Evolutionary conservation across 176 grass and related monocot genomes (phyloP).

Genomic region (Avena eriantha): DNA sequence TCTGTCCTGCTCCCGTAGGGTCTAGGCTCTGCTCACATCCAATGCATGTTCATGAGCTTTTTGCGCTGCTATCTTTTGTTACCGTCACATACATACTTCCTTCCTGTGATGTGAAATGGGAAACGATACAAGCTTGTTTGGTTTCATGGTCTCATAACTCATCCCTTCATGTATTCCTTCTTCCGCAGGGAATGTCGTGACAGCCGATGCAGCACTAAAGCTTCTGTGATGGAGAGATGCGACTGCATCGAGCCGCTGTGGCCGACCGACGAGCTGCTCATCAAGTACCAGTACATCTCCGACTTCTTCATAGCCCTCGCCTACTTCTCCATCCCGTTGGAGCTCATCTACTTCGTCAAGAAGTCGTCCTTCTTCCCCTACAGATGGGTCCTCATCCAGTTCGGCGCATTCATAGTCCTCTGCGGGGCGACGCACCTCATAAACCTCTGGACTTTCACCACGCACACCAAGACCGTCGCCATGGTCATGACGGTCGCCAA

Average conservation of each 20-base stretch:
- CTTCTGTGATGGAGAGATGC: slow-evolving; percentile 54
- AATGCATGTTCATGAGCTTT: background rate
- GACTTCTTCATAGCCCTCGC: slow-evolving; percentile 92
- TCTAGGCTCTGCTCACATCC: background rate
- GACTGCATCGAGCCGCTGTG: slow-evolving; percentile 70
- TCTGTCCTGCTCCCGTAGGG: background rate
- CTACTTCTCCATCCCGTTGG: slow-evolving; percentile 81
- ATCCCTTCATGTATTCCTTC: background rate
- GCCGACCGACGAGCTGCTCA: slow-evolving; percentile 61
- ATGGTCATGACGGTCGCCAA: slow-evolving; percentile 65
- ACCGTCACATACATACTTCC: background rate
- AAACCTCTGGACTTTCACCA: slow-evolving; percentile 70
- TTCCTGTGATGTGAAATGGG: background rate
- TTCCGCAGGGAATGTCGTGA: slow-evolving; percentile 48
- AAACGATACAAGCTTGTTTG: background rate
- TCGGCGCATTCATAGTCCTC: slow-evolving; percentile 81
- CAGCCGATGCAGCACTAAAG: background rate
- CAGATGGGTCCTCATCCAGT: slow-evolving; percentile 73
- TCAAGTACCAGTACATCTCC: slow-evolving; percentile 73
- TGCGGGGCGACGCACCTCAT: slow-evolving; percentile 82
- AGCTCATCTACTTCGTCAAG: slow-evolving; percentile 87
- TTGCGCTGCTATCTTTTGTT: background rate
- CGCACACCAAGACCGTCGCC: slow-evolving; percentile 53
- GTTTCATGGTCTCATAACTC: background rate
- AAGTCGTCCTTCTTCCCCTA: slow-evolving; percentile 67